Evolutionary conservation across 148 eudicot species (phyloP).

Genomic region (Talinum fruticosum): DNA sequence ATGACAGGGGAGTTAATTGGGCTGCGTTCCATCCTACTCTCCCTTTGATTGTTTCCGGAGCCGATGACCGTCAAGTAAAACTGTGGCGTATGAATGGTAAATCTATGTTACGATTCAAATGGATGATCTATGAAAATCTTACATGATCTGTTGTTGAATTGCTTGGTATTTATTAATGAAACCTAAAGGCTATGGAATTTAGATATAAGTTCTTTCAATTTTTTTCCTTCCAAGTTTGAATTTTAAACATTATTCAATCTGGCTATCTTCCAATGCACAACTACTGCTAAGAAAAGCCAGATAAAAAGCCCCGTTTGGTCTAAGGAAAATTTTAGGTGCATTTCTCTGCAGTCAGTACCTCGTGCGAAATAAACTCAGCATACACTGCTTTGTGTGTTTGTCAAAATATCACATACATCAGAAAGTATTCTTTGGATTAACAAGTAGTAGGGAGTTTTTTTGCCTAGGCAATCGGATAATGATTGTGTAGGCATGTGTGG

Average conservation of each 20-base stretch:
- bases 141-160: background rate
- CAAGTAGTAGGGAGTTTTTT: background rate
- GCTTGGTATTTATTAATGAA: background rate
- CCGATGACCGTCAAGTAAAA: conserved; percentile 95
- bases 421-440: background rate
- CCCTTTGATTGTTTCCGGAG: conserved; percentile 87
- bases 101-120: background rate
- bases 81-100: conserved; percentile 96
- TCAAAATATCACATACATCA: background rate
- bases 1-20: conserved; percentile 96
- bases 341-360: conserved; percentile 1
- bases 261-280: background rate
- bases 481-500: background rate
- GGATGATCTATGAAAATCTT: background rate
- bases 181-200: background rate
- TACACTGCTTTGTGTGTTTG: no score
- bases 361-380: no score
- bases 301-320: background rate
- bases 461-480: background rate
- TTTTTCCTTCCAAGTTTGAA: background rate
- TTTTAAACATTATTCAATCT: background rate
- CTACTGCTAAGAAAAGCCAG: background rate
- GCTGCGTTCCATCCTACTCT: conserved; percentile 89
- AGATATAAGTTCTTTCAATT: background rate
- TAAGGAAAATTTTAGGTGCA: background rate